phyloP scores from a whole-genome alignment of 1,284 basidiomycete genomes.

The Pseudozyma sp. region DNA sequence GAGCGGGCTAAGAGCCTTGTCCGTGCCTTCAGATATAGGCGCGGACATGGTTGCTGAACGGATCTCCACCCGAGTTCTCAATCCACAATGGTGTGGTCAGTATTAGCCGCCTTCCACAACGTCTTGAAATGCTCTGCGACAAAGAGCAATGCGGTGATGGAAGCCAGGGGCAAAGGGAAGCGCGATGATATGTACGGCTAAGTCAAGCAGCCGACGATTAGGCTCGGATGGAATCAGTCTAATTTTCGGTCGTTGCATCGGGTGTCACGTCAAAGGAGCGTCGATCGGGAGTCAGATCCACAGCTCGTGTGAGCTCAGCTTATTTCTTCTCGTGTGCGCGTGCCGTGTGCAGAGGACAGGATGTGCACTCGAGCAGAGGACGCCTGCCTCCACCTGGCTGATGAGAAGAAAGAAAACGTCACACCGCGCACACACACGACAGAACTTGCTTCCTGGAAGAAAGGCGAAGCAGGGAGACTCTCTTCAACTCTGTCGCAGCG shows the following conservation, averaged over 20 bases:
- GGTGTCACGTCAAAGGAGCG: neutral
- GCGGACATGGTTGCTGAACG: constrained; percentile 16
- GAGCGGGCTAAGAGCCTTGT: constrained; percentile 1
- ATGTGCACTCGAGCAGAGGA: neutral
- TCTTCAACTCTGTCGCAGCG: no score
- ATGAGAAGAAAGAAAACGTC: neutral
- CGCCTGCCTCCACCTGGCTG: constrained; percentile 15
- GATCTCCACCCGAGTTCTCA: constrained; percentile 7
- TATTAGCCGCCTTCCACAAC: neutral
- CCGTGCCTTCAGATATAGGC: constrained; percentile 7
- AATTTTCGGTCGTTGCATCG: neutral
- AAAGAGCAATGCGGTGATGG: constrained; percentile 14
- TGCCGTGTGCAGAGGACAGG: neutral
- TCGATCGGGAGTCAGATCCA: neutral
- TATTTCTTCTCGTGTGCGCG: neutral
- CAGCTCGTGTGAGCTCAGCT: constrained; percentile 36
- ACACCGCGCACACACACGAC: neutral
- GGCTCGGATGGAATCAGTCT: constrained; percentile 2
- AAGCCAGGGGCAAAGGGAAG: neutral
- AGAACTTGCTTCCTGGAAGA: no score
- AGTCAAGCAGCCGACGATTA: neutral
- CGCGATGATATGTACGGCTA: neutral
- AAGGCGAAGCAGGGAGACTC: no score
- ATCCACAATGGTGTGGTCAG: neutral
- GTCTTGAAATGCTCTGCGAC: constrained; percentile 4